Conservation (phyloP, 192 early-diverging fungal species). For the Coemansia interrupta region DNA sequence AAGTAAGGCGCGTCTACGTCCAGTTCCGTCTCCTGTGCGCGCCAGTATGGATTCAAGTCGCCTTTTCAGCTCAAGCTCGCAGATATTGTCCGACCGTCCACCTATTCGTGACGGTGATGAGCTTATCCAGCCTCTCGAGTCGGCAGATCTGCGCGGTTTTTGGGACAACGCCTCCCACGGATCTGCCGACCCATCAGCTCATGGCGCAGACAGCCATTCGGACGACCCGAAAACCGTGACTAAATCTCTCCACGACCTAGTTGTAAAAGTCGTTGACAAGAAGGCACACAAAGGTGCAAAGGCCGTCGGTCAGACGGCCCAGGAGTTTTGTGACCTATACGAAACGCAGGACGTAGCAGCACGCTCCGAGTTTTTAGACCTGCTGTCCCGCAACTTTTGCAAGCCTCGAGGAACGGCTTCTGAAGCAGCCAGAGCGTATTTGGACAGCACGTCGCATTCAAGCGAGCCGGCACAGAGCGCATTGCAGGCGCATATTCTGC, state of each 20-base stretch:
- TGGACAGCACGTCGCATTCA: conserved; percentile 7
- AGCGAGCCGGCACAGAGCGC: conserved; percentile 22
- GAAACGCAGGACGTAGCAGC: conserved; percentile 43
- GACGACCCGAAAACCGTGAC: background rate
- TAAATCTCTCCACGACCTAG: conserved; percentile 17
- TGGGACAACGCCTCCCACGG: conserved; percentile 26
- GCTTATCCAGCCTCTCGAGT: conserved; percentile 44
- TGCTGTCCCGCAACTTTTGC: conserved; percentile 45
- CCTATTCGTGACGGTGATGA: conserved; percentile 43
- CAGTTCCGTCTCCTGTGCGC: too few species aligned
- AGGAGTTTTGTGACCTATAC: conserved; percentile 60
- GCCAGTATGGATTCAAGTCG: conserved; percentile 1
- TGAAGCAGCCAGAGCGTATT: conserved; percentile 25
- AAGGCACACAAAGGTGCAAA: conserved; percentile 53
- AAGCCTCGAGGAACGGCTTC: conserved; percentile 48
- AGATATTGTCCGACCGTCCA: conserved; percentile 4
- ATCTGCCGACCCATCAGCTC: background rate
- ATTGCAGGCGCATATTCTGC: conserved; percentile 56
- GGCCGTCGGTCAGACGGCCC: conserved; percentile 50
- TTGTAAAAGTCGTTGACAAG: conserved; percentile 48
- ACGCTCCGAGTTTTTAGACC: conserved; percentile 12
- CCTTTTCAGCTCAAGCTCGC: conserved; percentile 9
- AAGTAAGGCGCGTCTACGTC: too few species aligned
- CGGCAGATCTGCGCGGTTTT: conserved; percentile 34
- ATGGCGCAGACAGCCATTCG: background rate